A percentile compares a stretch with the other conserved stretches of the same genome.
These are phyloP conservation scores for Naegleria fowleri DNA, from an alignment of 208 protist genomes.

Conservation along the genomic window DNA sequence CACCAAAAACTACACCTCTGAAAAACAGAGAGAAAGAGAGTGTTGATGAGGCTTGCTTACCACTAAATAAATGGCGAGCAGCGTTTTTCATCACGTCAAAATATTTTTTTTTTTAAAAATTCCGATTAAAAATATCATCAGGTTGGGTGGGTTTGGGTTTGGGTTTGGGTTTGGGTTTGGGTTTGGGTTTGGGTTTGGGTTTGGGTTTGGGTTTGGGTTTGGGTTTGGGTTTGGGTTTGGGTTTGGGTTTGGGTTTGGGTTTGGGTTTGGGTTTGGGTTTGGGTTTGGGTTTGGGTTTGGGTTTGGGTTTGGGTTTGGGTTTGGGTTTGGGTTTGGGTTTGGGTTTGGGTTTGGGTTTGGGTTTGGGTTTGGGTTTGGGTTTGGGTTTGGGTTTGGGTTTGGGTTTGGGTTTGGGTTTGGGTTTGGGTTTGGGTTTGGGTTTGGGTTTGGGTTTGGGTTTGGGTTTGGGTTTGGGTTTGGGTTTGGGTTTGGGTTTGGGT, in stretches of 20 bases:
- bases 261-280: slow-evolving; percentile 33
- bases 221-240: slow-evolving; percentile 31
- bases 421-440: slow-evolving; percentile 30
- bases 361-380: slow-evolving; percentile 31
- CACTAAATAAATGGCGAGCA: no score
- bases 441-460: slow-evolving; percentile 30
- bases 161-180: no score
- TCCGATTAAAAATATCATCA: no score
- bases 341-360: slow-evolving; percentile 31
- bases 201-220: slow-evolving; percentile 33
- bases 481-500: slow-evolving; percentile 26
- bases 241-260: slow-evolving; percentile 31
- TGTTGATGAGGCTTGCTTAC: no score
- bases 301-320: slow-evolving; percentile 31
- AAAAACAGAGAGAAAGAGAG: no score
- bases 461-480: slow-evolving; percentile 28
- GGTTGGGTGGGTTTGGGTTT: no score
- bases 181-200: no score
- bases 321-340: slow-evolving; percentile 33
- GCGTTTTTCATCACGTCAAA: no score
- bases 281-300: slow-evolving; percentile 31
- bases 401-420: slow-evolving; percentile 31
- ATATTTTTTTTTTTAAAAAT: no score
- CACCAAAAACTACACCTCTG: no score
- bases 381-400: slow-evolving; percentile 33